phyloP scores from a whole-genome alignment of 2,329 filamentous ascomycete species.

The Ophiocordyceps camponoti-saundersi region DNA sequence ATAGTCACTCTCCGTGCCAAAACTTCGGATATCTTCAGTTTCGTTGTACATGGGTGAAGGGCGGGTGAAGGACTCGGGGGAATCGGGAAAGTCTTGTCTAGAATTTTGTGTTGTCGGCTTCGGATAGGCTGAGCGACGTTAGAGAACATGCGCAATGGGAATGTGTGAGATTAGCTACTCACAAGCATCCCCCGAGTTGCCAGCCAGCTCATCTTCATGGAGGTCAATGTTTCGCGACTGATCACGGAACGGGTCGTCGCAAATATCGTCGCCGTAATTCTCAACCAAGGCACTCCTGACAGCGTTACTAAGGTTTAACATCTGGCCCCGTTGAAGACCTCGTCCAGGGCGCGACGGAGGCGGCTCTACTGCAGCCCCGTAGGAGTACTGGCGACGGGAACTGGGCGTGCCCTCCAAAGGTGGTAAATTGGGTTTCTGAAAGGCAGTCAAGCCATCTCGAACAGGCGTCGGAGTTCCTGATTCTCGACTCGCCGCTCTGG shows the following conservation, averaged over 20 bases:
- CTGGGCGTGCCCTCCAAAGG: conserved; percentile 15
- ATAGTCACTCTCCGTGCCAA: conserved; percentile 17
- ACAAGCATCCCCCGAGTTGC: neutral
- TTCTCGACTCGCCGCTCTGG: conserved; percentile 2
- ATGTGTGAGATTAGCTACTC: neutral
- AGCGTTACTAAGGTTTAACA: conserved; percentile 11
- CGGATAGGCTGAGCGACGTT: neutral
- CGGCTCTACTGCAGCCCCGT: conserved; percentile 19
- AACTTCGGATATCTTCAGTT: conserved; percentile 16
- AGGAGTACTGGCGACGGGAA: conserved; percentile 19
- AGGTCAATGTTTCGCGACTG: conserved; percentile 1
- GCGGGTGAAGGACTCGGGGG: neutral
- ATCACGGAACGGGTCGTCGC: neutral
- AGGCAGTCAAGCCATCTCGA: conserved; percentile 1
- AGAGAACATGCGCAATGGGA: neutral
- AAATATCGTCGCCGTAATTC: conserved; percentile 4
- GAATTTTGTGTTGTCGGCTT: neutral
- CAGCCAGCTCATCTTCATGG: conserved; percentile 9
- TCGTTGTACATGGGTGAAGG: conserved; percentile 6
- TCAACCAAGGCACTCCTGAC: conserved; percentile 11
- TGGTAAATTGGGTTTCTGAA: conserved; percentile 11
- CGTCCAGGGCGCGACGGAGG: conserved; percentile 7
- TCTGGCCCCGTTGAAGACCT: conserved; percentile 4
- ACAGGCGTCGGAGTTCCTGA: conserved; percentile 2
- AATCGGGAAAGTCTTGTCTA: neutral